Evolutionary conservation across 1,139 yeast species (phyloP), one percentile per base, ranked within the genome.

Genomic region (Suhomyces chickasaworum): DNA sequence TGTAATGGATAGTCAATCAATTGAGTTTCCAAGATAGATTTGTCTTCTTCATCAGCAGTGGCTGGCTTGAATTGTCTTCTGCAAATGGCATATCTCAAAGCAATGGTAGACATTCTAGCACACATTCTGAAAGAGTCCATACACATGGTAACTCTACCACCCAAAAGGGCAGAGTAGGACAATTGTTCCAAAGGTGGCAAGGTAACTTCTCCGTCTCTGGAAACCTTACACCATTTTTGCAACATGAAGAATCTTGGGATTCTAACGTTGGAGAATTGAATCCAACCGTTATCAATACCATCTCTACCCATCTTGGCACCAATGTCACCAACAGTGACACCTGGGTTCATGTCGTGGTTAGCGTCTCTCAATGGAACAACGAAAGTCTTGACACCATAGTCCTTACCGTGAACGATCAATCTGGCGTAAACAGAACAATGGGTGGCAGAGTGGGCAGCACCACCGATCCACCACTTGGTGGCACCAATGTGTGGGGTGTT

Each of bases 401-500:
- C 79, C 58, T 71, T 62, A 39, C 75, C 77, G 45, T 69, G 59
- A 46, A 74, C 77, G 44, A 69, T 65, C 53, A 73, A 69, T 50
- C 79, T 58, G 37, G 78, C 78, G 57, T 74, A 74, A 43, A 65
- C 72, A 20, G 71, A 45, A 48, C 73, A 64, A 58, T 73, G 79
- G 39, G 78, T 71, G 39, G 79, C 69, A n/a, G 77, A 69, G 58
- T 74, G 79, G 41, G 78, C 78, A 47, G 79, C 78, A 56, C 78
- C 78, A 45, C 79, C 78, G 45, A 74, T 74, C 79, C 79, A 74
- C 79, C 79, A 74, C 57, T 74, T 74, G 51, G 79, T 73, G 50
- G 79, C 79, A 56, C 78, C 77, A 54, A 73, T 66, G 57, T 73
- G 77, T 6, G 79, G 79, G 37, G 79, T 74, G 59, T 73, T 67